Percentiles rank a stretch among this genome's conserved stretches.
These are phyloP conservation scores for Pseudocercospora musae DNA, from an alignment of 2,329 filamentous ascomycete species.

Conservation along the genomic window DNA sequence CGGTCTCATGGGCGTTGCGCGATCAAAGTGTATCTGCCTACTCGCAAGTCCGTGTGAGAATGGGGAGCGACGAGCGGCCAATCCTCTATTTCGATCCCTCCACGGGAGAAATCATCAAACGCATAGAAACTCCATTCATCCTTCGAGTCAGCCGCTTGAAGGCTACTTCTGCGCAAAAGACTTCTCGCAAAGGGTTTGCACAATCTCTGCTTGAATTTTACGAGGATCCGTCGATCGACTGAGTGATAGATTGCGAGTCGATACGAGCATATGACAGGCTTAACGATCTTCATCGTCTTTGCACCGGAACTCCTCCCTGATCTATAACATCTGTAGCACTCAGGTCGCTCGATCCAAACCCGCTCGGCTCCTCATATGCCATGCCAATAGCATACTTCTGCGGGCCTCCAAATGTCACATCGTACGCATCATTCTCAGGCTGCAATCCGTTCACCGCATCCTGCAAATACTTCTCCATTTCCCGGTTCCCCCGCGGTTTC, in stretches of 20 bases:
- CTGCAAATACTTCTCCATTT: neutral
- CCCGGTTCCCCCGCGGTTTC: neutral
- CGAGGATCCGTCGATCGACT: too few relatives aligned
- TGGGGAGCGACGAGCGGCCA: neutral
- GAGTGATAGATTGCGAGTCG: neutral
- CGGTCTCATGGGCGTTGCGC: too few relatives aligned
- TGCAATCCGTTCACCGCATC: neutral
- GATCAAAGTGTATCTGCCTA: too few relatives aligned
- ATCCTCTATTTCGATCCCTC: slow-evolving; percentile 7
- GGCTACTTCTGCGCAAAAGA: too few relatives aligned
- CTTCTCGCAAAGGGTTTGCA: too few relatives aligned
- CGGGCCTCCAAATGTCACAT: neutral
- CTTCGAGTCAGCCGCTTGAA: neutral
- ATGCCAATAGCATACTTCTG: neutral
- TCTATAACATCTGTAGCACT: neutral
- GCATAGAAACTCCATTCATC: slow-evolving; percentile 1
- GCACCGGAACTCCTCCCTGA: neutral
- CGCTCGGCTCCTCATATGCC: neutral
- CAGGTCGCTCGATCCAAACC: neutral
- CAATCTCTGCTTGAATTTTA: too few relatives aligned
- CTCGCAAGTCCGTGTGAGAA: too few relatives aligned
- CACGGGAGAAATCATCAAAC: slow-evolving; percentile 7
- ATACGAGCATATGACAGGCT: neutral
- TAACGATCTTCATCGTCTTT: neutral
- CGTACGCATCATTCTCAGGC: neutral